Evolutionary conservation across 2,329 filamentous ascomycete genomes (phyloP).

Genomic region (Thermothelomyces thermophilus): DNA sequence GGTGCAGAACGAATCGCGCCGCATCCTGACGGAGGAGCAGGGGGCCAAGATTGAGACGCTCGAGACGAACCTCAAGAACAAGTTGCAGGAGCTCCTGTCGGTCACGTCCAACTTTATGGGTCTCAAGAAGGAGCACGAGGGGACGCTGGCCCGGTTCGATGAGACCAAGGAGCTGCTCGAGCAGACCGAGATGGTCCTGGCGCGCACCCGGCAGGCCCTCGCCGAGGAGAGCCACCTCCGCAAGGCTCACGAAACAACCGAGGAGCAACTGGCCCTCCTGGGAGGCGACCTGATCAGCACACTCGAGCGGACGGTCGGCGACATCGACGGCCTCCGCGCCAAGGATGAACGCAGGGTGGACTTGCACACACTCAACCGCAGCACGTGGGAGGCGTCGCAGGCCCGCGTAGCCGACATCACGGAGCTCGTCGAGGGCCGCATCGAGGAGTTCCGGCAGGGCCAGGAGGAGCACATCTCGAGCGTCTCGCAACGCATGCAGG

Average conservation of each 20-base stretch:
- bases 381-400: constrained; percentile 71
- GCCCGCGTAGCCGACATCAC: constrained; percentile 71
- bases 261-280: constrained; percentile 65
- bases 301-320: constrained; percentile 67
- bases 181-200: constrained; percentile 79
- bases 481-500: constrained; percentile 65
- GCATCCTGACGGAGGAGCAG: constrained; percentile 89
- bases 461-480: constrained; percentile 64
- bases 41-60: constrained; percentile 86
- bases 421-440: constrained; percentile 64
- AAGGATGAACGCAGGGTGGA: constrained; percentile 84
- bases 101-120: constrained; percentile 82
- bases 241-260: constrained; percentile 79
- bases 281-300: constrained; percentile 73
- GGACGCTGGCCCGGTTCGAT: constrained; percentile 63
- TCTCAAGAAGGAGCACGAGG: constrained; percentile 84
- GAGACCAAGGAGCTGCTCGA: constrained; percentile 76
- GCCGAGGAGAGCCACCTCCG: constrained; percentile 73
- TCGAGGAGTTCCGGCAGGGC: constrained; percentile 64
- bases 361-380: constrained; percentile 71
- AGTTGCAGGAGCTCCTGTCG: constrained; percentile 84
- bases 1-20: constrained; percentile 82
- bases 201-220: constrained; percentile 67
- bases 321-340: constrained; percentile 74
- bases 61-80: constrained; percentile 84